Percentiles rank a stretch among this genome's conserved stretches.
Conservation (phyloP, 2,329 filamentous ascomycete genomes). For the Ophiostoma populinum region DNA sequence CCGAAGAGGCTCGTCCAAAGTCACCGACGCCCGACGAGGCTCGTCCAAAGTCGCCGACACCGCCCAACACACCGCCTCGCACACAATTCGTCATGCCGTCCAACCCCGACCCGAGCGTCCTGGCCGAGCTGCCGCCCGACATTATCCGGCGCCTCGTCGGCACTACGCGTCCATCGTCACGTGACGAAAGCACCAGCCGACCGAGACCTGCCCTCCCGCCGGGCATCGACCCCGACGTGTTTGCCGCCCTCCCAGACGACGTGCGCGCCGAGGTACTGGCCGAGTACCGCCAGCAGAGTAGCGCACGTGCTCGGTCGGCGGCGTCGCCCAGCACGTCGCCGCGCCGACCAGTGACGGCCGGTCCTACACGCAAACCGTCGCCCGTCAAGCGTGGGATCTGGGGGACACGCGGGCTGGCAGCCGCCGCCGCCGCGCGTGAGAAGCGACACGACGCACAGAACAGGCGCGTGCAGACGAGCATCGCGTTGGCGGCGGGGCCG, state of each 20-base stretch:
- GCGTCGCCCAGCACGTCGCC: slow-evolving; percentile 33
- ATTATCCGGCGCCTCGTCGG: slow-evolving; percentile 61
- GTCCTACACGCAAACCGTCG: not conserved
- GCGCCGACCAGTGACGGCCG: slow-evolving; percentile 16
- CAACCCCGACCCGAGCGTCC: slow-evolving; percentile 63
- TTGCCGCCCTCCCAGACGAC: slow-evolving; percentile 68
- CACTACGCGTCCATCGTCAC: slow-evolving; percentile 9
- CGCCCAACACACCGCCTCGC: slow-evolving; percentile 17
- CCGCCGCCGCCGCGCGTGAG: slow-evolving; percentile 18
- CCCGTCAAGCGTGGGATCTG: slow-evolving; percentile 7
- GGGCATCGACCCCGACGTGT: slow-evolving; percentile 70
- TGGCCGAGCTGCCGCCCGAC: slow-evolving; percentile 69
- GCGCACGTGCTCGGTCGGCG: not conserved
- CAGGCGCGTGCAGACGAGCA: slow-evolving; percentile 56
- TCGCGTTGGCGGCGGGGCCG: slow-evolving; percentile 24
- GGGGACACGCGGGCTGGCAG: slow-evolving; percentile 5
- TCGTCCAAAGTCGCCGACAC: slow-evolving; percentile 23
- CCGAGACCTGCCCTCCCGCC: slow-evolving; percentile 35
- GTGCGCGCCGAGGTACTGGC: slow-evolving; percentile 70
- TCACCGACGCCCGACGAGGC: not conserved
- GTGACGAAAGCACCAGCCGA: not conserved
- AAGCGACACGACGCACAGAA: slow-evolving; percentile 36
- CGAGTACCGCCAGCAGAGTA: slow-evolving; percentile 36
- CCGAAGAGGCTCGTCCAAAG: not conserved
- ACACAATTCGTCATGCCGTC: slow-evolving; percentile 86